These are phyloP conservation scores for Solanum ossicruentum DNA, from an alignment of 257 asterid species.

Conservation along the genomic window DNA sequence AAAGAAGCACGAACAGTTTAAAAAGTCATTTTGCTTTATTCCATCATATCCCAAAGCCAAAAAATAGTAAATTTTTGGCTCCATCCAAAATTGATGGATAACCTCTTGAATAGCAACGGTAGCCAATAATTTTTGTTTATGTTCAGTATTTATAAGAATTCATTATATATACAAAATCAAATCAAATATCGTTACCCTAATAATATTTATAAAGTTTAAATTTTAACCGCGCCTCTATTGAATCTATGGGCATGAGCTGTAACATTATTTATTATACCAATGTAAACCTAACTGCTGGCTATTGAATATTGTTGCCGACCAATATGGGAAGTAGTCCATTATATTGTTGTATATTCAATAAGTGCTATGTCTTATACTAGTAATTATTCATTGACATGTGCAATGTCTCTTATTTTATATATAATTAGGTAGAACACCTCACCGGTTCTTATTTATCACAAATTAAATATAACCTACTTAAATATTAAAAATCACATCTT, in stretches of 20 bases:
- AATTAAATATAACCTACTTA: background rate
- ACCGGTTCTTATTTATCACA: background rate
- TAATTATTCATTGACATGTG: background rate
- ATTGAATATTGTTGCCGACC: background rate
- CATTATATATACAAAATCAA: no score
- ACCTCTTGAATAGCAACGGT: background rate
- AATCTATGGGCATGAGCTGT: background rate
- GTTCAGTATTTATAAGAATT: no score
- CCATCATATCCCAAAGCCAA: no score
- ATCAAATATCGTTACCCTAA: background rate
- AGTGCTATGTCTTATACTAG: background rate
- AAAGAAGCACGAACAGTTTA: no score
- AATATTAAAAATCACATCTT: background rate
- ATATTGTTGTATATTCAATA: background rate
- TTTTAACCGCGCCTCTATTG: background rate
- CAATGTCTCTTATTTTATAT: background rate
- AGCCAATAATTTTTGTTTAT: background rate
- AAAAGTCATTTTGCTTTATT: no score
- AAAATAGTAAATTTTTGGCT: no score
- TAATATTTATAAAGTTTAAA: background rate
- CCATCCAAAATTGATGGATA: no score
- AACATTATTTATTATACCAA: background rate
- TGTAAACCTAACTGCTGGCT: background rate
- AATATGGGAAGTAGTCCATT: background rate
- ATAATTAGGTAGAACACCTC: background rate